phyloP scores from a whole-genome alignment of 75 land plant genomes.

The Selaginella tamariscina region DNA sequence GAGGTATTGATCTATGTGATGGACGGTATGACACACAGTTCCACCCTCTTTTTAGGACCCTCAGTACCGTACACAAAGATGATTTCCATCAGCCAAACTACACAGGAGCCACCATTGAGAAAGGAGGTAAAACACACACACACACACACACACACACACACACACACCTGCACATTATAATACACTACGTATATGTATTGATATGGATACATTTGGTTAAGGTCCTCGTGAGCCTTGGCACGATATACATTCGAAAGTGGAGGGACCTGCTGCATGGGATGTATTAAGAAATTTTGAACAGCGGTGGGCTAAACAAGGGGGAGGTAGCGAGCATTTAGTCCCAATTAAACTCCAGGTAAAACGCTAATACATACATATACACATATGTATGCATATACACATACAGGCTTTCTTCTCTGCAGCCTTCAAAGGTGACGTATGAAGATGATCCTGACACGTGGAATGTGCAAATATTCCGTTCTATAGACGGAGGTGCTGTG shows the following conservation, averaged over 20 bases:
- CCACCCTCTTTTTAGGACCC: background rate
- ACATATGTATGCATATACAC: no score
- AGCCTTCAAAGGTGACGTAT: background rate
- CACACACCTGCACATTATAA: no score
- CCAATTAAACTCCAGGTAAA: background rate
- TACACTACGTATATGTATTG: no score
- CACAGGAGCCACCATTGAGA: background rate
- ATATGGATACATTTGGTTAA: no score
- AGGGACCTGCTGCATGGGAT: constrained; percentile 4
- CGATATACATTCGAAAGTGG: background rate
- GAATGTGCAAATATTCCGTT: constrained; percentile 7
- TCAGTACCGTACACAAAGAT: constrained; percentile 1
- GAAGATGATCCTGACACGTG: background rate
- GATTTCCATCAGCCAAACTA: constrained; percentile 7
- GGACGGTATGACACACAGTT: constrained; percentile 6
- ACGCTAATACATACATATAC: no score
- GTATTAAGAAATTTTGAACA: background rate
- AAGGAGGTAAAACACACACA: no score
- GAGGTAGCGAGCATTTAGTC: background rate
- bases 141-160: no score
- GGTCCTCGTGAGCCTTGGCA: constrained; percentile 19
- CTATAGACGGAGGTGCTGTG: constrained; percentile 3
- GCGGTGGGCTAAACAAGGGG: constrained; percentile 1
- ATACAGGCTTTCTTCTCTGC: no score
- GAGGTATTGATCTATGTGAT: constrained; percentile 6